Evolutionary conservation across 1,284 basidiomycete species (phyloP).

Genomic region (Cryptococcus hybrid): DNA sequence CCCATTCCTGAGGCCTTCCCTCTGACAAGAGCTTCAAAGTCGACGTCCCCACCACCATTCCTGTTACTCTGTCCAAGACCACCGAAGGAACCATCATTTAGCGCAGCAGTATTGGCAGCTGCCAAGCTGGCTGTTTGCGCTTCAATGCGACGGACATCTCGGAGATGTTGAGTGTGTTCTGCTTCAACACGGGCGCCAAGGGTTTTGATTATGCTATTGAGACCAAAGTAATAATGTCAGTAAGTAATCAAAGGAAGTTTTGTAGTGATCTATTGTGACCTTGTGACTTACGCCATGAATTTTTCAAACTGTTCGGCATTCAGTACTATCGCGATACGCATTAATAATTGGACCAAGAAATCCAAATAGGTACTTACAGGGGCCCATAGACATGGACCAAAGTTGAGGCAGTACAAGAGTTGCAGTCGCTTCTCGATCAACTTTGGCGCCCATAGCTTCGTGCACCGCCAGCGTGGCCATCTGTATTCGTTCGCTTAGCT

Average conservation of each 20-base stretch:
- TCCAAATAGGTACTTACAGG: conserved; percentile 71
- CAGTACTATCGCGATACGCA: conserved; percentile 59
- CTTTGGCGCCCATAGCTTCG: conserved; percentile 93
- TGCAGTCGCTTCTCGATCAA: conserved; percentile 91
- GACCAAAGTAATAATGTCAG: background rate
- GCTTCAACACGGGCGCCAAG: conserved; percentile 47
- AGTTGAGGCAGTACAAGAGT: conserved; percentile 89
- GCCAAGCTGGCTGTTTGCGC: conserved; percentile 35
- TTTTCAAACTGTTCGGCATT: conserved; percentile 87
- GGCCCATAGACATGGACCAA: conserved; percentile 97
- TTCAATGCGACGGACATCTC: conserved; percentile 48
- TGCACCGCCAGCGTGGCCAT: conserved; percentile 92
- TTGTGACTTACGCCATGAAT: conserved; percentile 77
- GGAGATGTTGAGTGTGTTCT: conserved; percentile 49
- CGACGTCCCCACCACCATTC: conserved; percentile 38
- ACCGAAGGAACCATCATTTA: no score
- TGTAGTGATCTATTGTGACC: no score
- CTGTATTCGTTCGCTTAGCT: no score
- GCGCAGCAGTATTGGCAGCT: conserved; percentile 19
- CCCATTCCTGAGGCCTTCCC: no score
- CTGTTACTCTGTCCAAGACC: conserved; percentile 7
- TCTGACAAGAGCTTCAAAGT: conserved; percentile 50
- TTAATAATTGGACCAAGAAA: no score
- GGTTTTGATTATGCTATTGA: conserved; percentile 46
- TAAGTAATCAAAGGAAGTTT: no score